Percentiles rank a stretch among this genome's conserved stretches.
Conservation (phyloP, 176 grass and related monocot species). For the Raddia distichophylla region DNA sequence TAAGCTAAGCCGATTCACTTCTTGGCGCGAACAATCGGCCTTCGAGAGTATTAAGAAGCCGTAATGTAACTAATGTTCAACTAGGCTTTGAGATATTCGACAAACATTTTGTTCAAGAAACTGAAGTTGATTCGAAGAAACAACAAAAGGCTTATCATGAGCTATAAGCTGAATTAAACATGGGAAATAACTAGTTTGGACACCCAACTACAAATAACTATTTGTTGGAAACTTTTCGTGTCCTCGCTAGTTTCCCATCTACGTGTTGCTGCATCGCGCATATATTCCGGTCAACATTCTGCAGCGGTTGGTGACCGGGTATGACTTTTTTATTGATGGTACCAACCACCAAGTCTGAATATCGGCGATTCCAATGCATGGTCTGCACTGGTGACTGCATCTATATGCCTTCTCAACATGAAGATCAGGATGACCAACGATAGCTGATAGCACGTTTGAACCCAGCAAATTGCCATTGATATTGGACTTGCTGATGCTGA, state of each 20-base stretch:
- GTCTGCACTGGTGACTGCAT: background rate
- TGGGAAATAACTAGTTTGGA: background rate
- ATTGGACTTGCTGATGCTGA: constrained; percentile 9
- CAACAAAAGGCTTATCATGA: too few species aligned
- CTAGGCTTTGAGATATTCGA: too few species aligned
- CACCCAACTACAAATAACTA: background rate
- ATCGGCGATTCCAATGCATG: background rate
- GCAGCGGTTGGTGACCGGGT: background rate
- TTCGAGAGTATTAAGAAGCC: too few species aligned
- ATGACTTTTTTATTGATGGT: background rate
- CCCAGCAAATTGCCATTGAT: background rate
- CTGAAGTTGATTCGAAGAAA: too few species aligned
- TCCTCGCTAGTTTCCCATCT: background rate
- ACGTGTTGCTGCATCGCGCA: background rate
- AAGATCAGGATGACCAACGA: background rate
- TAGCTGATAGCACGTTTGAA: background rate
- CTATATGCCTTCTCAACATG: background rate
- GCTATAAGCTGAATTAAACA: too few species aligned
- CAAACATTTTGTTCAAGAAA: too few species aligned
- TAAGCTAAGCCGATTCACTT: too few species aligned
- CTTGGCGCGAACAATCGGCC: too few species aligned
- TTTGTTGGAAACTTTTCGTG: background rate
- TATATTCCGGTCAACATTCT: background rate
- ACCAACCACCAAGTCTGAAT: constrained; percentile 15
- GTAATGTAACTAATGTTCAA: too few species aligned